Evolutionary conservation across 2,329 filamentous ascomycete species (phyloP).

Genomic region (Ceratocystis albifundus): DNA sequence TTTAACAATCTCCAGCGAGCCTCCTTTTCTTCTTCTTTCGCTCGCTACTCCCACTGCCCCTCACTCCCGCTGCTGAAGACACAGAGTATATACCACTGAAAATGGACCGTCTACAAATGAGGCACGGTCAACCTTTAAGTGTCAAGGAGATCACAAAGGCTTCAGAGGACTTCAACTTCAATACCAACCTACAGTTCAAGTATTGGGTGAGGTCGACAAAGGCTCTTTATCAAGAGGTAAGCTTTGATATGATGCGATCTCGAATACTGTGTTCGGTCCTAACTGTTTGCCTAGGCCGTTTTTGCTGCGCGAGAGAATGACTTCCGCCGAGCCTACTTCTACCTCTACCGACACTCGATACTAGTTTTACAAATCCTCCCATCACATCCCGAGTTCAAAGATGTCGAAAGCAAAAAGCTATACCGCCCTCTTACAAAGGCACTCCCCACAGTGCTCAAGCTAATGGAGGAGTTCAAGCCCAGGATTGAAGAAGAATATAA

Average conservation of each 20-base stretch:
- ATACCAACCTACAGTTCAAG: slow-evolving; percentile 60
- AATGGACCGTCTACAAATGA: slow-evolving; percentile 5
- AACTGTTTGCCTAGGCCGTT: slow-evolving; percentile 46
- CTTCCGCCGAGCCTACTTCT: slow-evolving; percentile 75
- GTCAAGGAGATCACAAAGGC: slow-evolving; percentile 65
- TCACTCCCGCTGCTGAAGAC: not conserved
- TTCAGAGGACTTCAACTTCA: slow-evolving; percentile 73
- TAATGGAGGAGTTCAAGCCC: slow-evolving; percentile 69
- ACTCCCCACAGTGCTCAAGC: slow-evolving; percentile 48
- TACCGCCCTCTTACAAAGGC: slow-evolving; percentile 43
- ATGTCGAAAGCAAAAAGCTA: slow-evolving; percentile 51
- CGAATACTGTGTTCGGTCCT: not conserved
- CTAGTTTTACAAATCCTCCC: slow-evolving; percentile 68
- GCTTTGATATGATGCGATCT: not conserved
- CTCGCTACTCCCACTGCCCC: not conserved
- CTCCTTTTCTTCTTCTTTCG: not conserved
- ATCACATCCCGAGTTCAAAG: slow-evolving; percentile 62
- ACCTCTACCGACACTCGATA: slow-evolving; percentile 78
- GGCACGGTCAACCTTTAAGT: slow-evolving; percentile 34
- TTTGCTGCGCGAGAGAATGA: slow-evolving; percentile 81
- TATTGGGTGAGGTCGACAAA: slow-evolving; percentile 74
- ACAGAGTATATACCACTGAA: not conserved
- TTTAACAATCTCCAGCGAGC: not conserved
- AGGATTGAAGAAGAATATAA: slow-evolving; percentile 60
- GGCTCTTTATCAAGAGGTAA: slow-evolving; percentile 68